These are phyloP conservation scores for Pleurotus ostreatus DNA, from an alignment of 768 basidiomycete species.

Conservation along the genomic window DNA sequence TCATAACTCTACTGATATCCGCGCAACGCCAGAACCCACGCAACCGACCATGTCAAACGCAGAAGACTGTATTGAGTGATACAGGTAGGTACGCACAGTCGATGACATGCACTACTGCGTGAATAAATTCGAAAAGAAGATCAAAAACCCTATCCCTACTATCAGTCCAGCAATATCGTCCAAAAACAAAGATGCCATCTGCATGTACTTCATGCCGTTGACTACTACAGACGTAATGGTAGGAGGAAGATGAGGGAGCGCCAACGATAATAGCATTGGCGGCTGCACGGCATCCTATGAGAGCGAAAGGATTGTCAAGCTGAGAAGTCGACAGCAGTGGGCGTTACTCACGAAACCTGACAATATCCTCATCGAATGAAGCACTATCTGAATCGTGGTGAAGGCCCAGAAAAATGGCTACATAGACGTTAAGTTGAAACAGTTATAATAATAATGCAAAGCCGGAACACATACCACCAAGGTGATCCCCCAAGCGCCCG, in stretches of 20 bases:
- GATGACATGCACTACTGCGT: neutral
- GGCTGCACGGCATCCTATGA: slow-evolving; percentile 54
- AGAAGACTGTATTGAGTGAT: neutral
- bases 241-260: slow-evolving; percentile 62
- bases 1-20: neutral
- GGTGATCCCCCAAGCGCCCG: slow-evolving; percentile 44
- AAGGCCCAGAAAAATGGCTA: slow-evolving; percentile 87
- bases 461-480: slow-evolving; percentile 43
- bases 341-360: slow-evolving; percentile 53
- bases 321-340: neutral
- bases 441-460: neutral
- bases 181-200: slow-evolving; percentile 61
- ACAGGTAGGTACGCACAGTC: neutral
- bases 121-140: slow-evolving; percentile 36
- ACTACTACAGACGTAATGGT: slow-evolving; percentile 60
- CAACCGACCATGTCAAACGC: neutral
- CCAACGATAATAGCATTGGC: slow-evolving; percentile 55
- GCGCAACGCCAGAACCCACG: neutral
- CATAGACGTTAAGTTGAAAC: neutral
- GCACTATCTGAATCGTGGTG: slow-evolving; percentile 60
- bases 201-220: slow-evolving; percentile 62
- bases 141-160: slow-evolving; percentile 67
- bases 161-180: slow-evolving; percentile 70
- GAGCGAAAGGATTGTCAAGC: neutral
- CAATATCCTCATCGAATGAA: slow-evolving; percentile 74